Evolutionary conservation across 345 rosid genomes (phyloP).

Genomic region (Corymbia maculata): DNA sequence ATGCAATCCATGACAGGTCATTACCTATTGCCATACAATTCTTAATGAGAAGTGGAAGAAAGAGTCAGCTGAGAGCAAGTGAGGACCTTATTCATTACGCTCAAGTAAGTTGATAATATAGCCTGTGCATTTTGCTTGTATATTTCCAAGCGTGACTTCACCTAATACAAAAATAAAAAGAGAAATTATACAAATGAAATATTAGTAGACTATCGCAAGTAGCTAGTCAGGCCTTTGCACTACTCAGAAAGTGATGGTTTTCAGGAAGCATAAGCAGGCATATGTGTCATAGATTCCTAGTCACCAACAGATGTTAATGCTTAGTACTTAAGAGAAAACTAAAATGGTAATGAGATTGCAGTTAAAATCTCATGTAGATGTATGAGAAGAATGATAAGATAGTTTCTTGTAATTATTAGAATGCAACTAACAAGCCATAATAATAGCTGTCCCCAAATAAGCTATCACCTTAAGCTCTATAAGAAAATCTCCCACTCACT

Average conservation of each 20-base stretch:
- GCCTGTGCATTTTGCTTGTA: conserved; percentile 74
- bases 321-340: not conserved
- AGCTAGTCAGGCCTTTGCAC: not conserved
- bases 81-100: conserved; percentile 53
- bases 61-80: not conserved
- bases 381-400: not conserved
- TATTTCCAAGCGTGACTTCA: conserved; percentile 65
- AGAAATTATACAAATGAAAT: not conserved
- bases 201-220: not conserved
- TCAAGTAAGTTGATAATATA: conserved; percentile 45
- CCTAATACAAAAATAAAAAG: conserved; percentile 23
- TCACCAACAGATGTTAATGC: not conserved
- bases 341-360: not conserved
- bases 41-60: not conserved
- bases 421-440: not conserved
- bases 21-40: not conserved
- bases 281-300: not conserved
- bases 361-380: not conserved
- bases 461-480: not conserved
- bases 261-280: not conserved
- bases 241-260: not conserved
- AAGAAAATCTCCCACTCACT: not conserved
- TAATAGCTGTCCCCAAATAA: not conserved
- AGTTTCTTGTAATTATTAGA: not conserved
- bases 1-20: not conserved